A percentile compares a stretch with the other conserved stretches of the same genome.
These are phyloP conservation scores for Lyophyllum semitale DNA, from an alignment of 768 basidiomycete species.

Conservation along the genomic window DNA sequence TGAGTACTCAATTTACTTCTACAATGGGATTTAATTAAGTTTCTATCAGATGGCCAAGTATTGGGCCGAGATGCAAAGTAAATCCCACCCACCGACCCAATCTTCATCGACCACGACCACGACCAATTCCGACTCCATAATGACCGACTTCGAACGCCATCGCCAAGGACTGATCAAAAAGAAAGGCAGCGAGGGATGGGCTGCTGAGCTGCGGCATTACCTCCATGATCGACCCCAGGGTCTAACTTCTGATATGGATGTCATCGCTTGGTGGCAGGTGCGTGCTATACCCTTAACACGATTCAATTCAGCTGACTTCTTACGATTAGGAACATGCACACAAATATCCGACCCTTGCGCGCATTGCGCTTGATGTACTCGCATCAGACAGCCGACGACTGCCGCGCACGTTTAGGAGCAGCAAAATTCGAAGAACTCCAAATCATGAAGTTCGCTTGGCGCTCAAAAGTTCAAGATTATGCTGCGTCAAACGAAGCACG, in stretches of 20 bases:
- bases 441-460: slow-evolving; percentile 12
- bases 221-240: slow-evolving; percentile 7
- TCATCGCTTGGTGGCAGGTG: slow-evolving; percentile 19
- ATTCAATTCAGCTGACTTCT: not conserved
- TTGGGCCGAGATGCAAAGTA: not conserved
- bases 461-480: not conserved
- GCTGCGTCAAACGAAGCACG: not conserved
- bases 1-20: not conserved
- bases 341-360: slow-evolving; percentile 15
- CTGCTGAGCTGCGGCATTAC: slow-evolving; percentile 8
- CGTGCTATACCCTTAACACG: not conserved
- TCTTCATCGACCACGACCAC: not conserved
- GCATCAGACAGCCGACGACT: slow-evolving; percentile 10
- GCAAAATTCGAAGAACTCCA: slow-evolving; percentile 9
- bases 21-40: not conserved
- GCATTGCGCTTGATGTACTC: slow-evolving; percentile 18
- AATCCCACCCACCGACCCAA: not conserved
- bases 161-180: not conserved
- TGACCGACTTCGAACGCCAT: slow-evolving; percentile 1
- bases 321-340: slow-evolving; percentile 1
- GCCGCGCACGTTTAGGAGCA: not conserved
- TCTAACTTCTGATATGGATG: slow-evolving; percentile 12
- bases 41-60: slow-evolving; percentile 14
- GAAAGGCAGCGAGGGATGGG: slow-evolving; percentile 6
- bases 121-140: not conserved